These are phyloP conservation scores for Heterobasidion irregulare DNA, from an alignment of 1,284 basidiomycete species.

Conservation along the genomic window DNA sequence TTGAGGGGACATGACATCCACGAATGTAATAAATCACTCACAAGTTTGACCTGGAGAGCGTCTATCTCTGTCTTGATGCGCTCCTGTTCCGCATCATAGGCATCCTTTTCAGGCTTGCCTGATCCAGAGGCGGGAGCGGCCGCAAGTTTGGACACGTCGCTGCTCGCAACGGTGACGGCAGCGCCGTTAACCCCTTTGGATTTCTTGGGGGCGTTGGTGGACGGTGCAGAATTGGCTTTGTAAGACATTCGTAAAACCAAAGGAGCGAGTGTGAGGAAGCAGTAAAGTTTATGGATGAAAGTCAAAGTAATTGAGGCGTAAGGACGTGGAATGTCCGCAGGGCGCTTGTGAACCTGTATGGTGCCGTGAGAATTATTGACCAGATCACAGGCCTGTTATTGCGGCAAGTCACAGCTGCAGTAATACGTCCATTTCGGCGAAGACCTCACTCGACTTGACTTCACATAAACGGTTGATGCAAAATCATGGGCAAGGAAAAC, in stretches of 20 bases:
- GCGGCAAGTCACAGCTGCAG: not conserved
- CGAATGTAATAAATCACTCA: constrained; percentile 31
- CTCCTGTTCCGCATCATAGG: constrained; percentile 79
- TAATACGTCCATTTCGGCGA: not conserved
- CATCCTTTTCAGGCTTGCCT: constrained; percentile 75
- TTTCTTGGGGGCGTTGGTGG: constrained; percentile 33
- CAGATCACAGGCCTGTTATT: not conserved
- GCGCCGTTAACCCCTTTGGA: constrained; percentile 33
- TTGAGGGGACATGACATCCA: not conserved
- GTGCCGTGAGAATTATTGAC: not conserved
- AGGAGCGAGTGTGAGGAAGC: constrained; percentile 8
- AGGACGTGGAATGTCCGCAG: constrained; percentile 1
- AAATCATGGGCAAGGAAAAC: no score
- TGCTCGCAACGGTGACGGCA: constrained; percentile 27
- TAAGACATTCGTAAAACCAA: constrained; percentile 30
- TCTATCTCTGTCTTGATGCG: constrained; percentile 81
- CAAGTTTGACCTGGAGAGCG: constrained; percentile 69
- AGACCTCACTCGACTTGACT: no score
- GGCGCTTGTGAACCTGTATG: not conserved
- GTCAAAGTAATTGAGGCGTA: not conserved
- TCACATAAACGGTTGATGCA: no score
- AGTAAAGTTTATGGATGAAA: constrained; percentile 10
- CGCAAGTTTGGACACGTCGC: constrained; percentile 26
- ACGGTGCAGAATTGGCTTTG: constrained; percentile 43
- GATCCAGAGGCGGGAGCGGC: constrained; percentile 24